Percentiles rank a stretch among this genome's conserved stretches.
phyloP scores from a whole-genome alignment of 306 rosid genomes.

The Dryas drummondii region DNA sequence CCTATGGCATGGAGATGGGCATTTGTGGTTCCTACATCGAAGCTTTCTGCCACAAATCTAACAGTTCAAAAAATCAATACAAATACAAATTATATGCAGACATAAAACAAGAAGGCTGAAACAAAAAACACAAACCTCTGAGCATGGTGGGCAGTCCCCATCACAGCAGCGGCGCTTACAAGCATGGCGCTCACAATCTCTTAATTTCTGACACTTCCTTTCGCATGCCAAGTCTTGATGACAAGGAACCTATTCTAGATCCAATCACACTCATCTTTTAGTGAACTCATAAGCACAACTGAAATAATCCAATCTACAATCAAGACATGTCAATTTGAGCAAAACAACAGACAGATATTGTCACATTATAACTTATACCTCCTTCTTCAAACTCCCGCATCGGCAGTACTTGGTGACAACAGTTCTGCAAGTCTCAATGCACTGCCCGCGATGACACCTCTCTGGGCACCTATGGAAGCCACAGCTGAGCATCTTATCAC shows the following conservation, averaged over 20 bases:
- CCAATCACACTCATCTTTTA: slow-evolving; percentile 40
- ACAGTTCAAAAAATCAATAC: slow-evolving; percentile 27
- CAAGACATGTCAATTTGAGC: slow-evolving; percentile 21
- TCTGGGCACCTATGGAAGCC: slow-evolving; percentile 82
- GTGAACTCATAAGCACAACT: slow-evolving; percentile 14
- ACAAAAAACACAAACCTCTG: slow-evolving; percentile 57
- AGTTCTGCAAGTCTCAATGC: slow-evolving; percentile 68
- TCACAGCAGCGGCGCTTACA: slow-evolving; percentile 96
- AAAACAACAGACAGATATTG: background rate
- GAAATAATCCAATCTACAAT: background rate
- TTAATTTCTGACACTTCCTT: slow-evolving; percentile 75
- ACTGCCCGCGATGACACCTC: slow-evolving; percentile 84
- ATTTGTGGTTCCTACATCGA: slow-evolving; percentile 91
- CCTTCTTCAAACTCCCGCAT: slow-evolving; percentile 88
- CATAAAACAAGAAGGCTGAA: slow-evolving; percentile 18
- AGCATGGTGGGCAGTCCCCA: slow-evolving; percentile 91
- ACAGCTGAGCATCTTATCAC: slow-evolving; percentile 68
- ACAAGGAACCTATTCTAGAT: slow-evolving; percentile 87
- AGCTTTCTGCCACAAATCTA: slow-evolving; percentile 90
- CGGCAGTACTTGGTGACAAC: slow-evolving; percentile 79
- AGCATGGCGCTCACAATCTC: slow-evolving; percentile 88
- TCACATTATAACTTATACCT: slow-evolving; percentile 41
- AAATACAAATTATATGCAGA: slow-evolving; percentile 16
- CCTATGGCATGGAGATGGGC: slow-evolving; percentile 97
- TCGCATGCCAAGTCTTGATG: slow-evolving; percentile 89